A percentile compares a stretch with the other conserved stretches of the same genome.
Conservation (phyloP, 2,329 filamentous ascomycete species). For the Claviceps arundinis region DNA sequence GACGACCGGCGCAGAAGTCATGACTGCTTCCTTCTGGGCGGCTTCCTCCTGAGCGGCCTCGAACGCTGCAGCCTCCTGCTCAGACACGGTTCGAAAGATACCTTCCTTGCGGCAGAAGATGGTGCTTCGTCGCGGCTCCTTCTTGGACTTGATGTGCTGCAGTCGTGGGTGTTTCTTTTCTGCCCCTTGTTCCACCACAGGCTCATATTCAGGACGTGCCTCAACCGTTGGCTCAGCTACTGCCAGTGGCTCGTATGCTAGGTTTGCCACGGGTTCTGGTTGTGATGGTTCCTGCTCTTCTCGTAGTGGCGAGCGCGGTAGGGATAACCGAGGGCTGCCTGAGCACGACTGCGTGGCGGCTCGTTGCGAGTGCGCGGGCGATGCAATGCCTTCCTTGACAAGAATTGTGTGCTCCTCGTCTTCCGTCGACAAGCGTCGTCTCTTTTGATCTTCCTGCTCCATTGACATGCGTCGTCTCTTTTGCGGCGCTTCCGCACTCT, state of each 20-base stretch:
- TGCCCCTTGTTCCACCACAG: conserved; percentile 13
- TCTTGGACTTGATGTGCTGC: conserved; percentile 17
- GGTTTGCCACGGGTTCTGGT: background rate
- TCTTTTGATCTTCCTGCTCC: background rate
- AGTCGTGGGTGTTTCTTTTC: conserved; percentile 10
- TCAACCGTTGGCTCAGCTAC: background rate
- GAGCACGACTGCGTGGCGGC: conserved; percentile 3
- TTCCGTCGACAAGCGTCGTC: background rate
- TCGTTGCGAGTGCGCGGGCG: conserved; percentile 15
- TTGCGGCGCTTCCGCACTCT: conserved; percentile 8
- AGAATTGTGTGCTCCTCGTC: conserved; percentile 19
- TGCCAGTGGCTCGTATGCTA: background rate
- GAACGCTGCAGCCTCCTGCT: conserved; percentile 35
- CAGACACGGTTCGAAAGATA: conserved; percentile 47
- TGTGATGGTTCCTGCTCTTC: background rate
- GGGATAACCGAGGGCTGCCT: background rate
- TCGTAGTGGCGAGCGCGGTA: background rate
- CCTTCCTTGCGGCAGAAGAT: conserved; percentile 50
- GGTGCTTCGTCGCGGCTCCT: conserved; percentile 34
- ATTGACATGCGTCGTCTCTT: conserved; percentile 9
- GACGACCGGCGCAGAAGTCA: background rate
- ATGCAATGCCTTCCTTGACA: conserved; percentile 16
- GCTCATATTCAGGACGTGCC: conserved; percentile 8
- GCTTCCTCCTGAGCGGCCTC: conserved; percentile 11
- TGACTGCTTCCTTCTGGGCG: conserved; percentile 12